Evolutionary conservation across 495 filamentous ascomycete species (phyloP).

Genomic region (Penicillium ucsense): DNA sequence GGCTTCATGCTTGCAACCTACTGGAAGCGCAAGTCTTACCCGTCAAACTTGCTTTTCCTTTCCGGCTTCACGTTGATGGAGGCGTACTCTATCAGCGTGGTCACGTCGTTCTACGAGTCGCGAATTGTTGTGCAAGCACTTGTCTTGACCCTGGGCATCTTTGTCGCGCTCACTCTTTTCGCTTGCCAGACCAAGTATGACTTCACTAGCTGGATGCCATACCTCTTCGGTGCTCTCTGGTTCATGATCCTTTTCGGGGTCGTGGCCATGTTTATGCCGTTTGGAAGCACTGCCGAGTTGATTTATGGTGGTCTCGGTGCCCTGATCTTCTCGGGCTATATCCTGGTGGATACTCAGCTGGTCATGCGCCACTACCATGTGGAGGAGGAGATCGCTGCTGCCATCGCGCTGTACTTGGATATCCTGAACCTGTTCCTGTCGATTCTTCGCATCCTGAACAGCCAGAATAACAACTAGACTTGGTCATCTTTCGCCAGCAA

Average conservation of each 20-base stretch:
- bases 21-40: slow-evolving; percentile 98
- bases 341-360: slow-evolving; percentile 92
- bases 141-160: slow-evolving; percentile 83
- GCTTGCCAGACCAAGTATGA: slow-evolving; percentile 98
- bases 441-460: slow-evolving; percentile 84
- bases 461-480: slow-evolving; percentile 69
- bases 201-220: slow-evolving; percentile 94
- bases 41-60: slow-evolving; percentile 88
- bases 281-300: slow-evolving; percentile 67
- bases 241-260: slow-evolving; percentile 86
- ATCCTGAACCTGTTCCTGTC: slow-evolving; percentile 94
- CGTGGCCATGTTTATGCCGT: slow-evolving; percentile 75
- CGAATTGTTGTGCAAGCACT: slow-evolving; percentile 83
- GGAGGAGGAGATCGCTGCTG: slow-evolving; percentile 96
- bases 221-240: slow-evolving; percentile 86
- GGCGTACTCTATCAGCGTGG: slow-evolving; percentile 86
- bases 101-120: slow-evolving; percentile 77
- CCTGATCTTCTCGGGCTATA: slow-evolving; percentile 85
- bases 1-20: slow-evolving; percentile 79
- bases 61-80: slow-evolving; percentile 84
- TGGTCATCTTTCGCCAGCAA: not conserved
- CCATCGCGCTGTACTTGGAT: slow-evolving; percentile 91
- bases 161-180: slow-evolving; percentile 85
- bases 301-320: slow-evolving; percentile 73
- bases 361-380: slow-evolving; percentile 93